These are phyloP conservation scores for Kuraishia ogatae DNA, from an alignment of 805 yeast species.

Conservation along the genomic window DNA sequence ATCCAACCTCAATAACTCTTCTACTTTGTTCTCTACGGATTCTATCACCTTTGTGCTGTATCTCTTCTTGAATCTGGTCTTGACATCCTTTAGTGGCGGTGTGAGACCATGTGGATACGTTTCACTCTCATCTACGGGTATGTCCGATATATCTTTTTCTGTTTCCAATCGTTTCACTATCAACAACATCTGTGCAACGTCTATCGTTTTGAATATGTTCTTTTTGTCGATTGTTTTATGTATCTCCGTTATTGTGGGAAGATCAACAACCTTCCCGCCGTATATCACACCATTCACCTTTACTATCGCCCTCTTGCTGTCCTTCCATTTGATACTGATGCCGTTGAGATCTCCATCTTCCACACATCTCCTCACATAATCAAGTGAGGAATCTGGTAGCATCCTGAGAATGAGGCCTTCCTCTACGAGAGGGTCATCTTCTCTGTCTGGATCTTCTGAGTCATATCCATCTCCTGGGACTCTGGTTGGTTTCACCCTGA, in stretches of 20 bases:
- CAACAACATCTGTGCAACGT: conserved; percentile 75
- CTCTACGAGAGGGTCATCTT: conserved; percentile 88
- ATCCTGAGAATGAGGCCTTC: conserved; percentile 78
- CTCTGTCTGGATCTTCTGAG: conserved; percentile 92
- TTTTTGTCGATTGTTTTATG: conserved; percentile 86
- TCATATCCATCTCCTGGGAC: conserved; percentile 95
- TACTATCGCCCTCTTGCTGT: conserved; percentile 70
- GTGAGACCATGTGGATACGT: conserved; percentile 71
- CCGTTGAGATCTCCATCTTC: conserved; percentile 69
- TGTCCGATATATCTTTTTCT: conserved; percentile 37
- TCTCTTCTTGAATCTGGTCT: conserved; percentile 63
- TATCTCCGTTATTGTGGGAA: conserved; percentile 83
- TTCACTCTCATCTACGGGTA: conserved; percentile 20
- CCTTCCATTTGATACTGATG: conserved; percentile 74
- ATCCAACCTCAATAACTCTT: conserved; percentile 66
- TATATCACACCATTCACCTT: conserved; percentile 61
- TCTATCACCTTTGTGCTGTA: conserved; percentile 66
- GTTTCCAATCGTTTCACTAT: conserved; percentile 47
- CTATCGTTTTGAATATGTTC: conserved; percentile 80
- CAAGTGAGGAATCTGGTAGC: conserved; percentile 58
- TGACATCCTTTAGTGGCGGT: conserved; percentile 68
- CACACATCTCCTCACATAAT: conserved; percentile 64
- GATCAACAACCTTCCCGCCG: conserved; percentile 78
- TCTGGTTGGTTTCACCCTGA: conserved; percentile 50
- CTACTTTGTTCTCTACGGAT: conserved; percentile 70